These are phyloP conservation scores for Globisporangium iwayamae DNA, from an alignment of 352 stramenopile genomes.

Conservation along the genomic window DNA sequence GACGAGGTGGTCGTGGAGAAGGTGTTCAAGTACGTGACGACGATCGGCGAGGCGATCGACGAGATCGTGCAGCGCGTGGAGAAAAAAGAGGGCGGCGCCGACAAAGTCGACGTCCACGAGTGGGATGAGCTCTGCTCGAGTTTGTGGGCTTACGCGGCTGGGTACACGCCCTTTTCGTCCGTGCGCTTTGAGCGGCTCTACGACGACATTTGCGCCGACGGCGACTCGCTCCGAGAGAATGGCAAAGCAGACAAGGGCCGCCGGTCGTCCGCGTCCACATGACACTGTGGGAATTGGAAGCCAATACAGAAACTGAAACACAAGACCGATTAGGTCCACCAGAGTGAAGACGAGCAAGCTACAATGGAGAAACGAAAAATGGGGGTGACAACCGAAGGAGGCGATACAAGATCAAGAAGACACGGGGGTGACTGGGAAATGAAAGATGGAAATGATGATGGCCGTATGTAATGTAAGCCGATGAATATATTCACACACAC, in stretches of 20 bases:
- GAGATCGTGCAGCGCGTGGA: conserved; percentile 50
- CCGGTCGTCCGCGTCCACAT: conserved; percentile 17
- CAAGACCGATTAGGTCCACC: background rate
- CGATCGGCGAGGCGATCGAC: conserved; percentile 79
- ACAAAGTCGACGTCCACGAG: conserved; percentile 24
- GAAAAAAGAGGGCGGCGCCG: conserved; percentile 19
- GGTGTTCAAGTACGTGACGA: conserved; percentile 83
- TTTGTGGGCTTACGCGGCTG: conserved; percentile 76
- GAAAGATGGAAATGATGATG: conserved; percentile 3
- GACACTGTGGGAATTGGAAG: conserved; percentile 2
- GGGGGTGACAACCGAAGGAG: conserved; percentile 1
- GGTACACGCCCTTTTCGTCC: conserved; percentile 71
- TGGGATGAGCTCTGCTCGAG: conserved; percentile 76
- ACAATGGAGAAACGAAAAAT: conserved; percentile 3
- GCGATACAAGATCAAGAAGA: background rate
- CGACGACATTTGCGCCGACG: conserved; percentile 81
- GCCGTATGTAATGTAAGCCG: conserved; percentile 17
- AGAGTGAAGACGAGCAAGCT: background rate
- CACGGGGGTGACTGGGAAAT: background rate
- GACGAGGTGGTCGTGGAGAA: conserved; percentile 85
- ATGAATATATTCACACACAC: conserved; percentile 17
- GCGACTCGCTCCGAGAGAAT: conserved; percentile 31
- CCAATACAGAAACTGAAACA: background rate
- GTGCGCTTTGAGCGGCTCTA: conserved; percentile 83
- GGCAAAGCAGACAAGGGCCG: conserved; percentile 2